phyloP scores from a whole-genome alignment of 1,284 basidiomycete species.

The Caloboletus firmus region DNA sequence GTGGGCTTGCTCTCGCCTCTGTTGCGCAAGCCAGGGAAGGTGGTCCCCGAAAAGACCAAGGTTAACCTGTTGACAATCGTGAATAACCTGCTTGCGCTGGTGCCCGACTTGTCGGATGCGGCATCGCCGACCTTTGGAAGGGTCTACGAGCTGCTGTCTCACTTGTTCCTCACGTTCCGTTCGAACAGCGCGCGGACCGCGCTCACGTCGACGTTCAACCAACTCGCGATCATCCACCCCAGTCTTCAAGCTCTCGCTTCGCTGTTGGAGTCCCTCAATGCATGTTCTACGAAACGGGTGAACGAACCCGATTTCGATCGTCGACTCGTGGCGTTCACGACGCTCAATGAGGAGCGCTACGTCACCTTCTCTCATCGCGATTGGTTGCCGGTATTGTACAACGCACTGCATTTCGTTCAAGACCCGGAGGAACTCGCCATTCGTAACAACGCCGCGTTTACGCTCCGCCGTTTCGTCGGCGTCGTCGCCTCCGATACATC shows the following conservation, averaged over 20 bases:
- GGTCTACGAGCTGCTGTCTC: constrained; percentile 68
- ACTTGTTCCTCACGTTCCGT: constrained; percentile 75
- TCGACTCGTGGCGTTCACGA: constrained; percentile 77
- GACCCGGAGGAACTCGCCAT: constrained; percentile 90
- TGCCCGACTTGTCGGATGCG: constrained; percentile 62
- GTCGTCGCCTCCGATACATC: constrained; percentile 35
- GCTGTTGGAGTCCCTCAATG: constrained; percentile 76
- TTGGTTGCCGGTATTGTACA: constrained; percentile 87
- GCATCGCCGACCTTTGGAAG: constrained; percentile 52
- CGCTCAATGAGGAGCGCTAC: constrained; percentile 68
- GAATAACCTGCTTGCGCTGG: constrained; percentile 69
- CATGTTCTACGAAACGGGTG: constrained; percentile 78
- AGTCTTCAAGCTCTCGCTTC: constrained; percentile 50
- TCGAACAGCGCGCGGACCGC: constrained; percentile 67
- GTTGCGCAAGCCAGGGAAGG: constrained; percentile 73
- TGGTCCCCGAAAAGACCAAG: constrained; percentile 88
- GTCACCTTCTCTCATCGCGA: constrained; percentile 51
- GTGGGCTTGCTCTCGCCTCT: constrained; percentile 79
- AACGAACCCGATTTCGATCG: constrained; percentile 95
- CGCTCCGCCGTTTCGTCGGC: constrained; percentile 80
- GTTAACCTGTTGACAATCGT: constrained; percentile 81
- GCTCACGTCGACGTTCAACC: constrained; percentile 65
- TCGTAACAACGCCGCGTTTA: constrained; percentile 77
- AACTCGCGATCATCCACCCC: constrained; percentile 54
- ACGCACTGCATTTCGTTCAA: constrained; percentile 84